These are phyloP conservation scores for Penicillium salamii DNA, from an alignment of 495 filamentous ascomycete genomes.

Conservation along the genomic window DNA sequence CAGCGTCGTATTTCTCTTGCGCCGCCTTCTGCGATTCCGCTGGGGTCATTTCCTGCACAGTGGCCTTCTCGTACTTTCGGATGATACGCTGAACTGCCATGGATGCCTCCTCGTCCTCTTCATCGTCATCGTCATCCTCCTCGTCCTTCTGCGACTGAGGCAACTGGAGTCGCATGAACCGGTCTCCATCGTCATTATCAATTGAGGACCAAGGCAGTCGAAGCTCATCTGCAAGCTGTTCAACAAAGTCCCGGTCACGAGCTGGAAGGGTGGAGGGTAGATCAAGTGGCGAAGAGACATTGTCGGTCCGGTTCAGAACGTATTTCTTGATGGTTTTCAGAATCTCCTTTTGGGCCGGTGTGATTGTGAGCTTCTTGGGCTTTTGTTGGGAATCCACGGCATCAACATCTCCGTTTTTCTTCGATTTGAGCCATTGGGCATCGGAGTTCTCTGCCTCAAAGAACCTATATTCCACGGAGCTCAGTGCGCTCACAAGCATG, in stretches of 20 bases:
- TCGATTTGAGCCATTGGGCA: slow-evolving; percentile 85
- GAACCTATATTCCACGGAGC: slow-evolving; percentile 80
- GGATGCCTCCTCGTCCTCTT: slow-evolving; percentile 83
- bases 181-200: slow-evolving; percentile 72
- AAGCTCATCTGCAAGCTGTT: slow-evolving; percentile 80
- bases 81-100: slow-evolving; percentile 80
- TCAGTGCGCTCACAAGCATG: slow-evolving; percentile 77
- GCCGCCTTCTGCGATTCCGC: slow-evolving; percentile 74
- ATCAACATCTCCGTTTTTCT: slow-evolving; percentile 44
- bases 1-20: slow-evolving; percentile 78
- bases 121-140: slow-evolving; percentile 56
- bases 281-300: slow-evolving; percentile 55
- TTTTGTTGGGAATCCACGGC: slow-evolving; percentile 57
- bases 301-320: slow-evolving; percentile 59
- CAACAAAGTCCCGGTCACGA: slow-evolving; percentile 85
- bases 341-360: slow-evolving; percentile 74
- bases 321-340: slow-evolving; percentile 81
- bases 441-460: slow-evolving; percentile 91
- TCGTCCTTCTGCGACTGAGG: slow-evolving; percentile 35
- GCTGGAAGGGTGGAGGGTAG: slow-evolving; percentile 74
- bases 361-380: slow-evolving; percentile 62
- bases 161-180: slow-evolving; percentile 73
- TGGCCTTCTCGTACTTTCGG: slow-evolving; percentile 85
- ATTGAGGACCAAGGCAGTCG: slow-evolving; percentile 79
- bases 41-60: slow-evolving; percentile 73